Evolutionary conservation across 805 yeast genomes (phyloP), one percentile per base, ranked within the genome.

Genomic region (Isabelozyma heimii): DNA sequence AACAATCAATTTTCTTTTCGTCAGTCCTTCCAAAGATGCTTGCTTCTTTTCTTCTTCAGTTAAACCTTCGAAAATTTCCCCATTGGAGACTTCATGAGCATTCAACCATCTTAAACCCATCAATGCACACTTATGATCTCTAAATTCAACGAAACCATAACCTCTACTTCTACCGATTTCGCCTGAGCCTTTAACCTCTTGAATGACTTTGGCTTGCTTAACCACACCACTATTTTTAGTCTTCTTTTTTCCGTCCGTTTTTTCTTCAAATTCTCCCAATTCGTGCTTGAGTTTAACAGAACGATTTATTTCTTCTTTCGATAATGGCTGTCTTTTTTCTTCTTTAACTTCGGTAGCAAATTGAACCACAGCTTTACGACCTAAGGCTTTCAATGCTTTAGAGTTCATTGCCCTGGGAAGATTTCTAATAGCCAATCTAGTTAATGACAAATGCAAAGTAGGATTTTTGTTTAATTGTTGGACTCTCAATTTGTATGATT

Each of bases 81-180:
- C 82, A 33, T 67, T 67, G 0, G 89, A 72, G 6, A 94, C 96
- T 61, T 82, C 85, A 63, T 92, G 97, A 7, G 96, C 97, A 66
- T 94, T 94, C 66, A 94, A 77, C 97, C 97, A 94, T 75, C 99
- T 83, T 48, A 94, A 80, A 2, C 96, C 97, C 97, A 91, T 91
- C 56, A 94, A 77, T 0, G 99, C 98, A 53, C 85, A 66, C 67
- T 87, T 87, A 67, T 94, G 99, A 67, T 91, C 96, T 69, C 91
- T 84, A 67, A 79, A 91, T 70, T 94, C 98, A 42, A 94, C 69
- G 77, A 94, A 92, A 54, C 99, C 99, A 61, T 92, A 94, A 52
- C 99, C 99, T 75, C 97, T 85, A 62, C 94, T 85, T 68, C 99
- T 81, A 48, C 99, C 99, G 27, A 77, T 69, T 24, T 85, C 86